Base-by-base conservation (phyloP, 1,284 basidiomycete genomes). In the Austropuccinia psidii region DNA sequence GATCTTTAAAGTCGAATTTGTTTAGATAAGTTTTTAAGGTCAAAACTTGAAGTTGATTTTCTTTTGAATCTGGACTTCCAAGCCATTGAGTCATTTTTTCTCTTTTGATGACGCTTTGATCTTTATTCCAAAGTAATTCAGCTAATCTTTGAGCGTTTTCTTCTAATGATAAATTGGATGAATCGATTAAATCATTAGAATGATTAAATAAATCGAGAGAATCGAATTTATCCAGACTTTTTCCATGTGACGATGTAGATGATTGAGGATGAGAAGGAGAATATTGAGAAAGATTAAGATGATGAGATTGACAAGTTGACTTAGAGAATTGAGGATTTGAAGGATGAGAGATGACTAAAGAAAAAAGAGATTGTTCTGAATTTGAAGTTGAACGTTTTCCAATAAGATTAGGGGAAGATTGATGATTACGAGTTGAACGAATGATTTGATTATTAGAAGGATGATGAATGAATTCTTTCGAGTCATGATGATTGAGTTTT, bases 41-140 rank as follows among this genome's bases (percentile, higher is more conserved):
- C 13, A 86, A 81, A 76, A 87, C 88, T 81, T 94, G 95, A 77
- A 93, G 84, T 11, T 82, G 82, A 31, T 87, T 87, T 76, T 27
- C 17, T 60, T 64, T 45, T 33, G 65, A 54, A 35, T 70, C 61
- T 29, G 54, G 41, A 4, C 88, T 91, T 76, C 95, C 95, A 49
- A 98, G 84, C 88, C 92, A 98, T 81, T 96, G 91, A 0, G 95
- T 93, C 78, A 97, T 91, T 83, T 94, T 95, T 77, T 95, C 93
- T 77, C 88, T 88, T 24, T 87, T 84, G 76, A 95, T 80, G 80
- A 93, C 93, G 2, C 85, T 85, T 76, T 89, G 87, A 78, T 98
- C 91, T 79, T 93, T 91, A n/a, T 87, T 85, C 86, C 90, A 91
- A 80, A 91, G 93, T 74, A 87, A 86, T 60, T 83, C 81, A 0